These are phyloP conservation scores for Pythium chondricola DNA, from an alignment of 352 stramenopile genomes.

Conservation along the genomic window DNA sequence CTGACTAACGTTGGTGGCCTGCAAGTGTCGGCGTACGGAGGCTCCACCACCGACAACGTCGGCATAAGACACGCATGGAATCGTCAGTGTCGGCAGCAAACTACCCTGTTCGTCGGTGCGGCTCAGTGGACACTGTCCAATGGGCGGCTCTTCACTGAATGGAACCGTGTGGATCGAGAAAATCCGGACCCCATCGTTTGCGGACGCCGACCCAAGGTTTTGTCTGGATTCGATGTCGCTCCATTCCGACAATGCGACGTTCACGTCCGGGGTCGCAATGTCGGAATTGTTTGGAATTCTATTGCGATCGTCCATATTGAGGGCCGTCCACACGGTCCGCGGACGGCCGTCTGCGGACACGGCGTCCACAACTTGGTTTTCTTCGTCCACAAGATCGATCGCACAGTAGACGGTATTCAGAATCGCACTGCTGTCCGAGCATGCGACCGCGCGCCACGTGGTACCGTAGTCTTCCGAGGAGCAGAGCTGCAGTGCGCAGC, in stretches of 20 bases:
- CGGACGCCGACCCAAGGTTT: no score
- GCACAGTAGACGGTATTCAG: constrained; percentile 15
- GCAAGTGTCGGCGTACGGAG: not conserved
- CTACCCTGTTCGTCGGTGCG: constrained; percentile 2
- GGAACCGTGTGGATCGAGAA: constrained; percentile 19
- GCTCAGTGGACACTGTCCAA: constrained; percentile 17
- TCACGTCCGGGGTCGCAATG: constrained; percentile 15
- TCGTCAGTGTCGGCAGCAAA: constrained; percentile 19
- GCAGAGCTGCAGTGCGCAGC: constrained; percentile 20
- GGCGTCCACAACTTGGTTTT: not conserved
- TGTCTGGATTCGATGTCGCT: no score
- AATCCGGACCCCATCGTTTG: not conserved
- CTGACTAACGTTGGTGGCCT: not conserved
- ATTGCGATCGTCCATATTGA: constrained; percentile 12
- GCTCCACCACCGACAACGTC: not conserved
- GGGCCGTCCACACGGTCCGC: constrained; percentile 12
- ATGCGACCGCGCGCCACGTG: constrained; percentile 11
- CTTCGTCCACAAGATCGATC: constrained; percentile 8
- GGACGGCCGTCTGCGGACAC: constrained; percentile 6
- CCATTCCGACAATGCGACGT: constrained; percentile 12
- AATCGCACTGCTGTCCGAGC: constrained; percentile 5
- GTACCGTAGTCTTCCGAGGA: constrained; percentile 9
- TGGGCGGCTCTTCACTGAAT: constrained; percentile 16
- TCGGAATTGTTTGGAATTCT: constrained; percentile 8
- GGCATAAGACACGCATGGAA: constrained; percentile 17